These are phyloP conservation scores for Cystobasidium sp. DNA, from an alignment of 1,284 basidiomycete genomes.

Conservation along the genomic window DNA sequence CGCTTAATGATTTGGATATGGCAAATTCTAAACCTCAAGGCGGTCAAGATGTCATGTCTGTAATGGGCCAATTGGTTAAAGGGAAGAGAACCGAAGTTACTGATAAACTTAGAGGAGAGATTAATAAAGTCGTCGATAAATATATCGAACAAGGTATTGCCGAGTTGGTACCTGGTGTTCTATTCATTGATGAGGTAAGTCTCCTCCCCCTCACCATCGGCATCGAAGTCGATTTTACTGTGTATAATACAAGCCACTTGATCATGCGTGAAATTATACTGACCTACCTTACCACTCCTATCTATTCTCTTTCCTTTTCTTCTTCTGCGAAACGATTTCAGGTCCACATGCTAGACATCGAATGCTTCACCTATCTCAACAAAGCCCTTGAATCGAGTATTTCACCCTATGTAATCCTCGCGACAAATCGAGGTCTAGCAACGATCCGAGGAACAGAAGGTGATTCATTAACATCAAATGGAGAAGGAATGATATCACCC, in stretches of 20 bases:
- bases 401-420: slow-evolving; percentile 95
- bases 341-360: slow-evolving; percentile 99
- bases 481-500: slow-evolving; percentile 81
- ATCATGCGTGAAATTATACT: no score
- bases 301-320: background rate
- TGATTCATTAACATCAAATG: slow-evolving; percentile 53
- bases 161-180: slow-evolving; percentile 94
- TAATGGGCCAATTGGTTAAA: slow-evolving; percentile 96
- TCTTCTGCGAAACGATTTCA: slow-evolving; percentile 54
- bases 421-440: slow-evolving; percentile 91
- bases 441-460: slow-evolving; percentile 84
- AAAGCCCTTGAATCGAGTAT: slow-evolving; percentile 92
- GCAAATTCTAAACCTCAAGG: slow-evolving; percentile 88
- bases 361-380: slow-evolving; percentile 98
- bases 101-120: slow-evolving; percentile 91
- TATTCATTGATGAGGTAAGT: slow-evolving; percentile 95
- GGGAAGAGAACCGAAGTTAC: slow-evolving; percentile 94
- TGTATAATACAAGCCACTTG: no score
- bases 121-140: slow-evolving; percentile 96
- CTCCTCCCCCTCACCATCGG: background rate
- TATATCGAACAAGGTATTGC: slow-evolving; percentile 99
- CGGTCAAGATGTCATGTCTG: slow-evolving; percentile 98
- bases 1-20: slow-evolving; percentile 92
- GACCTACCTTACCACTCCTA: background rate
- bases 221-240: no score